phyloP scores from a whole-genome alignment of 352 stramenopile genomes.

The Globisporangium paddicum region DNA sequence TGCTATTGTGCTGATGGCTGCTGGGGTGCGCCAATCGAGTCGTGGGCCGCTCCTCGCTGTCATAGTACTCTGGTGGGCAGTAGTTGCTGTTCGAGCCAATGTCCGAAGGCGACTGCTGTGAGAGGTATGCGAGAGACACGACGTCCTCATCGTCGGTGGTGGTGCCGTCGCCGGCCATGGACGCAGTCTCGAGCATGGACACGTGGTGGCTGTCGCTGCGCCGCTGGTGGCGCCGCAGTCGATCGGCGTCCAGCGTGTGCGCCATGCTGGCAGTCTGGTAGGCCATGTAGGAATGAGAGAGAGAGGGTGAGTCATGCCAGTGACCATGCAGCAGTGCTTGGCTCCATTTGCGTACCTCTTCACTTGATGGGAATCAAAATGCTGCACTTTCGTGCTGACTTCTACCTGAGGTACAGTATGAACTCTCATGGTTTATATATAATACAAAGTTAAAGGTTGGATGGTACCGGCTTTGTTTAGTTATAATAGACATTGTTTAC shows the following conservation, averaged over 20 bases:
- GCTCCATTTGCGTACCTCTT: too few relatives aligned
- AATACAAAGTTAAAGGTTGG: too few relatives aligned
- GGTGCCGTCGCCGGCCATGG: conserved; percentile 14
- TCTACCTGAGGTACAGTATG: too few relatives aligned
- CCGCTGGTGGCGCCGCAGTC: conserved; percentile 1
- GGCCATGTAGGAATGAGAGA: background rate
- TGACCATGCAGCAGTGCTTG: too few relatives aligned
- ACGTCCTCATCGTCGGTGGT: conserved; percentile 16
- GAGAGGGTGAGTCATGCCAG: too few relatives aligned
- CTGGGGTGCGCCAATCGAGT: background rate
- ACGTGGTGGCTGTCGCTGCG: conserved; percentile 10
- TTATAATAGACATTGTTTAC: too few relatives aligned
- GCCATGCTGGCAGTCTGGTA: background rate
- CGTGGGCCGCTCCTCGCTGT: conserved; percentile 2
- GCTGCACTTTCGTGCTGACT: too few relatives aligned
- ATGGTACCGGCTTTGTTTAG: too few relatives aligned
- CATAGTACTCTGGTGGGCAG: conserved; percentile 5
- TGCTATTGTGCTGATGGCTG: background rate
- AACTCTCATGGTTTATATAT: too few relatives aligned
- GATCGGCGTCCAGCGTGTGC: background rate
- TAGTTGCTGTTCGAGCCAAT: conserved; percentile 11
- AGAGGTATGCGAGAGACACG: conserved; percentile 23
- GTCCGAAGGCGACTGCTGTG: conserved; percentile 13
- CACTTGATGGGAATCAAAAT: too few relatives aligned
- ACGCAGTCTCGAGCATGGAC: conserved; percentile 26